Evolutionary conservation across 2,329 filamentous ascomycete genomes (phyloP).

Genomic region (Ilyonectria sp.): DNA sequence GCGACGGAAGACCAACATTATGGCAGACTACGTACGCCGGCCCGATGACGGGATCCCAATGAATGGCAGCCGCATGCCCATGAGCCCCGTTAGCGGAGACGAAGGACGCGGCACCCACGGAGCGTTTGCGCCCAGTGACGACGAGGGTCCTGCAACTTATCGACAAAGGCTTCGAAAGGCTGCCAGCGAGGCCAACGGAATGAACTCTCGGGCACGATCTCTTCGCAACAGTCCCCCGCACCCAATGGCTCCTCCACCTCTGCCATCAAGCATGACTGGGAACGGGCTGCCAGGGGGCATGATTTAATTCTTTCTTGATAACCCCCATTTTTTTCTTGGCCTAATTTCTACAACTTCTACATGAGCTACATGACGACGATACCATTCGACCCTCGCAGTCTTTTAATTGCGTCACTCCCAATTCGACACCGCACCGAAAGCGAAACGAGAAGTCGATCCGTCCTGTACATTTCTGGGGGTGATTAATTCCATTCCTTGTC

Average conservation of each 20-base stretch:
- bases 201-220: constrained; percentile 49
- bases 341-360: constrained; percentile 37
- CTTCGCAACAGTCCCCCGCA: constrained; percentile 46
- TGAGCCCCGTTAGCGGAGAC: constrained; percentile 38
- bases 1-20: constrained; percentile 62
- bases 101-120: constrained; percentile 48
- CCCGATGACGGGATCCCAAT: constrained; percentile 52
- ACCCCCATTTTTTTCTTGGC: constrained; percentile 17
- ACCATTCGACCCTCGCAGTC: constrained; percentile 36
- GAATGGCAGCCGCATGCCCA: constrained; percentile 38
- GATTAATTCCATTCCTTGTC: constrained; percentile 32
- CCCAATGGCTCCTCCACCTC: constrained; percentile 45
- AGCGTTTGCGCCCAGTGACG: constrained; percentile 53
- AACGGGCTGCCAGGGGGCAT: constrained; percentile 60
- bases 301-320: constrained; percentile 54
- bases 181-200: constrained; percentile 57
- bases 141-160: constrained; percentile 53
- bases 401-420: constrained; percentile 34
- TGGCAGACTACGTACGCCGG: constrained; percentile 55
- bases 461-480: constrained; percentile 35
- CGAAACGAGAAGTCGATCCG: constrained; percentile 12
- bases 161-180: constrained; percentile 61
- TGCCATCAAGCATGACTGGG: constrained; percentile 48
- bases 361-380: constrained; percentile 44
- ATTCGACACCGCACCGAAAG: constrained; percentile 1